Evolutionary conservation across 768 basidiomycete genomes (phyloP), one percentile per base, ranked within the genome.

Genomic region (Lentinula edodes): DNA sequence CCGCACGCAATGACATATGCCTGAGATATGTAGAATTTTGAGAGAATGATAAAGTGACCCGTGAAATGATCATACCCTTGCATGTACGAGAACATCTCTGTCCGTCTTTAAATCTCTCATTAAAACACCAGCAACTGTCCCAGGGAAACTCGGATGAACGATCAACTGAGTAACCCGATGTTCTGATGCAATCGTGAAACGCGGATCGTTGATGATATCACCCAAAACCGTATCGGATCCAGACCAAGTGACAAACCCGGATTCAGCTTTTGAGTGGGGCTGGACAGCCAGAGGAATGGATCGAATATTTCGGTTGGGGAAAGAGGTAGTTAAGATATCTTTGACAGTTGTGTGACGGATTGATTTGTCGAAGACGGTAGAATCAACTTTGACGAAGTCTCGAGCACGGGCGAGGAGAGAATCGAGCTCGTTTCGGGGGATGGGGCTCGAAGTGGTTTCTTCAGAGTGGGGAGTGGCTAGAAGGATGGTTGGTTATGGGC

Each of bases 281-380:
- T 62, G 38, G 12, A 56, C 53, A 18, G 56, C 61, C 6, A 62
- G 45, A 57, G 61, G 61, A 48, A 62, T 51, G 23, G n/a, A 34
- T 46, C 39, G 39, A 18, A 62, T 10, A n/a, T 45, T 53, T 20
- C 61, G 38, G 6, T 32, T 51, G 20, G 36, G 39, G 45, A 36
- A 20, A 1, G n/a, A 23, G 20, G 43, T 18, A 10, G 35, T 41
- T 2, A 62, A 23, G 32, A 54, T 54, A 20, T 62, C 18, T 45
- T 57, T 56, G 18, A 62, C 61, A 9, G 46, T 32, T 12, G 10
- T 62, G 61, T 62, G 61, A 5, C 61, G 52, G 28, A 62, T 62
- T 15, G 53, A 55, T 34, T 62, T 15, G 38, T 62, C 54, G 43
- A 42, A 62, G 6, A 42, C 20, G 15, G 53, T 45, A 15, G 41